A percentile compares a stretch with the other conserved stretches of the same genome.
Evolutionary conservation across 2,329 filamentous ascomycete genomes (phyloP).

Genomic region (Pseudopithomyces maydicus): DNA sequence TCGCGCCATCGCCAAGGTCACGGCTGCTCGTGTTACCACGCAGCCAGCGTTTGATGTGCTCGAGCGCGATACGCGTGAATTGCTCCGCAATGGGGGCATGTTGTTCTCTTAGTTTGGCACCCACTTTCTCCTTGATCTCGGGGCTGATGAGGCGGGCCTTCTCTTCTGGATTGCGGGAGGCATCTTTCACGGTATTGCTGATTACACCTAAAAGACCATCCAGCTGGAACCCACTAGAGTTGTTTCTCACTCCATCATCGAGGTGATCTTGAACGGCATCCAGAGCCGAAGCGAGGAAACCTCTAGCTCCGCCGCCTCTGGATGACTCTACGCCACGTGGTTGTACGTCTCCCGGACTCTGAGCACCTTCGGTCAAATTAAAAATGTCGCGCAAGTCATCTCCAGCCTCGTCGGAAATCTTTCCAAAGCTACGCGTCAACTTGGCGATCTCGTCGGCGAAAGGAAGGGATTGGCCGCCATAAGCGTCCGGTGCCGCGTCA

Average conservation of each 20-base stretch:
- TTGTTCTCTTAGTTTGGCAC: slow-evolving; percentile 31
- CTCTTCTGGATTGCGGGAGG: slow-evolving; percentile 33
- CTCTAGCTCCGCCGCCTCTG: slow-evolving; percentile 22
- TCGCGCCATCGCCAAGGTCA: slow-evolving; percentile 35
- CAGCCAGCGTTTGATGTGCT: slow-evolving; percentile 39
- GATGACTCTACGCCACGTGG: slow-evolving; percentile 14
- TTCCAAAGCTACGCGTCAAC: slow-evolving; percentile 33
- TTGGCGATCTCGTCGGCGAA: slow-evolving; percentile 37
- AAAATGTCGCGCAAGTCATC: slow-evolving; percentile 36
- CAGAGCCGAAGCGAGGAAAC: slow-evolving; percentile 32
- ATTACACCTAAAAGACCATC: slow-evolving; percentile 33
- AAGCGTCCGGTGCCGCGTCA: slow-evolving; percentile 33
- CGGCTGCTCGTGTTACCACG: slow-evolving; percentile 37
- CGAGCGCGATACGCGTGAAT: slow-evolving; percentile 34
- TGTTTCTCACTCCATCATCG: slow-evolving; percentile 16
- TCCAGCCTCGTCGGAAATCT: slow-evolving; percentile 33
- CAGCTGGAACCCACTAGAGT: slow-evolving; percentile 21
- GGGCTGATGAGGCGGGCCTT: slow-evolving; percentile 37
- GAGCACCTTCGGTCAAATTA: slow-evolving; percentile 26
- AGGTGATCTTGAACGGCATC: slow-evolving; percentile 32
- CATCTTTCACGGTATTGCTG: slow-evolving; percentile 34
- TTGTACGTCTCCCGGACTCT: slow-evolving; percentile 16
- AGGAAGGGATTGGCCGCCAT: slow-evolving; percentile 33
- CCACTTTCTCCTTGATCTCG: slow-evolving; percentile 35
- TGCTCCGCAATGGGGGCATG: slow-evolving; percentile 35